Evolutionary conservation across 345 rosid genomes (phyloP).

Genomic region (Carallia brachiata): DNA sequence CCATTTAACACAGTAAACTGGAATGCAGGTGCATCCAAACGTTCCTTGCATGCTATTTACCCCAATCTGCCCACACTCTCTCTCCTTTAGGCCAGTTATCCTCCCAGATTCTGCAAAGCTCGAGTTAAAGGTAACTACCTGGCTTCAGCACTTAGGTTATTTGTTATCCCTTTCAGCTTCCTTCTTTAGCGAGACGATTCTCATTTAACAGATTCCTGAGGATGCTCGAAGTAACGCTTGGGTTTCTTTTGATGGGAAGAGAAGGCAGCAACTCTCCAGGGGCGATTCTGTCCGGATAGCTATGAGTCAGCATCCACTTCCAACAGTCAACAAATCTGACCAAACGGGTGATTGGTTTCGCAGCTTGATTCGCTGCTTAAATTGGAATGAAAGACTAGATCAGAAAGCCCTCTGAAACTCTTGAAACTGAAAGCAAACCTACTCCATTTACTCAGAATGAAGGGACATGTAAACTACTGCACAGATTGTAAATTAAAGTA

Average conservation of each 20-base stretch:
- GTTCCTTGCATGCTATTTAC: constrained; percentile 99
- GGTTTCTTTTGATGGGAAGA: constrained; percentile 98
- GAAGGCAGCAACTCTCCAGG: constrained; percentile 95
- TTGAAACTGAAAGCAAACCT: constrained; percentile 10
- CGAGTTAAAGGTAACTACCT: constrained; percentile 66
- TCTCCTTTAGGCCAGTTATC: constrained; percentile 94
- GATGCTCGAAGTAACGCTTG: constrained; percentile 97
- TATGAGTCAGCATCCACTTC: constrained; percentile 97
- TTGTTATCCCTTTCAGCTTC: not conserved
- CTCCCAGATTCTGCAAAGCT: constrained; percentile 98
- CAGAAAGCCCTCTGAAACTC: constrained; percentile 68
- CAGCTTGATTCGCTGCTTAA: constrained; percentile 91
- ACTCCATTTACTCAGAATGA: constrained; percentile 9
- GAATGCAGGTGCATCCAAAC: constrained; percentile 93
- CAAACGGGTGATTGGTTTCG: constrained; percentile 98
- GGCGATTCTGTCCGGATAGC: constrained; percentile 84
- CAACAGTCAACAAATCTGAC: constrained; percentile 88
- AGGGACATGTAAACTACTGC: constrained; percentile 40
- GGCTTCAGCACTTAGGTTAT: not conserved
- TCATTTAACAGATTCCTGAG: constrained; percentile 63
- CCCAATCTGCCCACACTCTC: constrained; percentile 97
- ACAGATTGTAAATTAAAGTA: constrained; percentile 29
- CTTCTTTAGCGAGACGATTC: constrained; percentile 8
- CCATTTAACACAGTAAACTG: not conserved
- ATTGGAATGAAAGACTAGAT: constrained; percentile 96